phyloP scores from a whole-genome alignment of 805 yeast species.

The Blastobotrys americana region DNA sequence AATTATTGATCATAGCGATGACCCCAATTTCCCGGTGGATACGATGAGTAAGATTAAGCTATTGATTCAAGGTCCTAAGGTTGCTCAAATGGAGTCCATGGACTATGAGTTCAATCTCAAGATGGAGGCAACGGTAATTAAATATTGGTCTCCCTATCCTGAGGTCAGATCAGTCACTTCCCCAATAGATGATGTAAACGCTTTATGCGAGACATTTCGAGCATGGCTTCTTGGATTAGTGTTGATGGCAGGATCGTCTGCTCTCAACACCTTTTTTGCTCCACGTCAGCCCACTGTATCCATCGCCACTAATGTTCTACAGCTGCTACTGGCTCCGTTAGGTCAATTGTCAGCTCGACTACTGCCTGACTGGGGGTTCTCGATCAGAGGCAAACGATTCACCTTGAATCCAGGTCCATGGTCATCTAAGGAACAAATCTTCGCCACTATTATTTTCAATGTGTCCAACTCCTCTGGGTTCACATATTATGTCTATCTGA shows the following conservation, averaged over 20 bases:
- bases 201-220: slow-evolving; percentile 45
- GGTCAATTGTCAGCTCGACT: slow-evolving; percentile 20
- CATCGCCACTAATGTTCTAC: slow-evolving; percentile 37
- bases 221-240: slow-evolving; percentile 44
- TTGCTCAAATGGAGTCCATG: slow-evolving; percentile 9
- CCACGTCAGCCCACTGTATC: slow-evolving; percentile 47
- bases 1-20: slow-evolving; percentile 38
- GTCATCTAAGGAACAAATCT: slow-evolving; percentile 57
- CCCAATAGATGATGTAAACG: slow-evolving; percentile 38
- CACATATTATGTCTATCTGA: slow-evolving; percentile 16
- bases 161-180: slow-evolving; percentile 48
- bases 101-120: slow-evolving; percentile 15
- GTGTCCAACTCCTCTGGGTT: slow-evolving; percentile 29
- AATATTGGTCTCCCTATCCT: slow-evolving; percentile 45
- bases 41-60: slow-evolving; percentile 25
- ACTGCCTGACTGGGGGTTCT: slow-evolving; percentile 44
- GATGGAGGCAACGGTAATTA: slow-evolving; percentile 36
- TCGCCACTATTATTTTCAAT: slow-evolving; percentile 39
- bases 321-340: slow-evolving; percentile 34
- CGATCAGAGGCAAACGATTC: slow-evolving; percentile 34
- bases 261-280: slow-evolving; percentile 49
- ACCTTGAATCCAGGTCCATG: slow-evolving; percentile 56
- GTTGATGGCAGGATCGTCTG: slow-evolving; percentile 48
- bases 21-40: slow-evolving; percentile 40
- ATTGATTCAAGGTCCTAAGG: slow-evolving; percentile 15